Evolutionary conservation across 1,284 basidiomycete genomes (phyloP).

Genomic region (Cerioporus squamosus): DNA sequence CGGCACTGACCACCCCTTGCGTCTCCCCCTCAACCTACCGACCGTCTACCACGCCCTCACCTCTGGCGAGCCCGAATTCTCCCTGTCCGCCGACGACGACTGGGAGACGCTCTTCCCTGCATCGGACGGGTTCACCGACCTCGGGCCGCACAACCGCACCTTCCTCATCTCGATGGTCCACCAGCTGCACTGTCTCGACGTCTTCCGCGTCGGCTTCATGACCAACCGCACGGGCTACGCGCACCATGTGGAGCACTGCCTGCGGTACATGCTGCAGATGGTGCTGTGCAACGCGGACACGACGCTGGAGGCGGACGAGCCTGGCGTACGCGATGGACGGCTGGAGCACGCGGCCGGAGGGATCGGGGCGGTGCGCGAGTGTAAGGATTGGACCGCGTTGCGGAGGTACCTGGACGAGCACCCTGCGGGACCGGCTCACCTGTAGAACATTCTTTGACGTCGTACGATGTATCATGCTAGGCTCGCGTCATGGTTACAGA

Average conservation of each 20-base stretch:
- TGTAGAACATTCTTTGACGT: too few species aligned
- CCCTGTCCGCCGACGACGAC: conserved; percentile 35
- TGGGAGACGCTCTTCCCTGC: conserved; percentile 41
- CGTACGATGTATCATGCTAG: too few species aligned
- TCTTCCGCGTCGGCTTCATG: conserved; percentile 27
- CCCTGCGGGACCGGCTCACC: conserved; percentile 8
- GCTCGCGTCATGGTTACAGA: too few species aligned
- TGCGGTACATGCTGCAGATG: conserved; percentile 43
- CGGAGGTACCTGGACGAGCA: conserved; percentile 35
- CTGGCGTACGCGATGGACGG: conserved; percentile 22
- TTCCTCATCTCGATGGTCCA: conserved; percentile 30
- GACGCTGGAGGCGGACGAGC: conserved; percentile 42
- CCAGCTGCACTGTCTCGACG: conserved; percentile 33
- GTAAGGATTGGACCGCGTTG: conserved; percentile 42
- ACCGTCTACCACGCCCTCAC: conserved; percentile 14
- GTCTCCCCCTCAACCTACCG: conserved; percentile 24
- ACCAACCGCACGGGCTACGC: conserved; percentile 30
- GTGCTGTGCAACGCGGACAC: conserved; percentile 44
- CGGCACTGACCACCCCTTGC: conserved; percentile 26
- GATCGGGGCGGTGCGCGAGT: conserved; percentile 31
- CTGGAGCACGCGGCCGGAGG: conserved; percentile 26
- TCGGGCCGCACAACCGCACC: conserved; percentile 30
- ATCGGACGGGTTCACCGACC: conserved; percentile 40
- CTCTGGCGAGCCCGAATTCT: conserved; percentile 12
- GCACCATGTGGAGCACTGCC: conserved; percentile 43